Base-by-base conservation (phyloP, 225 moss, liverwort and hornwort species). In the Marchantia paleacea region DNA sequence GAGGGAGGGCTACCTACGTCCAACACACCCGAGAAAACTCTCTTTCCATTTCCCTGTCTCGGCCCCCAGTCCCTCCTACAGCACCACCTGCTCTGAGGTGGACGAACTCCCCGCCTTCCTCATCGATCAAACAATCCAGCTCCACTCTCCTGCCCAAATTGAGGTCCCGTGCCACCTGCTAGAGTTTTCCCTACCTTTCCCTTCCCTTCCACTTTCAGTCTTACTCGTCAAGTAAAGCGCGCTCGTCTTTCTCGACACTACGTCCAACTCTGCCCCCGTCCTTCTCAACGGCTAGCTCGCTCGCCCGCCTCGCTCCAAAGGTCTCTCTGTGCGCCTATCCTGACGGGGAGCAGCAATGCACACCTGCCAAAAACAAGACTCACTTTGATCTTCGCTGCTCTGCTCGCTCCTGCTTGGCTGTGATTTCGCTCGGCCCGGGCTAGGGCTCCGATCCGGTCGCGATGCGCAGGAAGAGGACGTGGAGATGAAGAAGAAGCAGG, bases 381-480 rank as follows among this genome's bases (percentile, higher is more conserved):
- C 14, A 7, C 10, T 8, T 6, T 20, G 19, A 5, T n/a, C n/a
- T 49, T 19, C 13, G 0, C 8, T 12, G 51, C 69, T 69, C 69
- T 72, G 72, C 50, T 12, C 18, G 29, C 70, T 70, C 19, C 7
- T 19, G 47, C n/a, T n/a, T n/a, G n/a, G n/a, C 39, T 39, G 39
- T 5, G 39, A 39, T 39, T 39, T 39, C 39, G 39, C 39, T 39
- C 39, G 39, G 39, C 31, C 31, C 47, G 31, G 47, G 71, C 72
- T 73, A 52, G 47, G 15, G 52, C 50, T 73, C 72, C 19, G 72
- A 73, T 73, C 72, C 72, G 72, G 52, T 11, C 9, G 72, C 12
- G 10, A n/a, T 20, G 52, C n/a, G 7, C 22, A 73, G 51, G 24
- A 49, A 19, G 31, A 3, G 9, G 13, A 16, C 10, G n/a, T 39